phyloP scores from a whole-genome alignment of 1,139 yeast species.

The Diutina scorzettiae region DNA sequence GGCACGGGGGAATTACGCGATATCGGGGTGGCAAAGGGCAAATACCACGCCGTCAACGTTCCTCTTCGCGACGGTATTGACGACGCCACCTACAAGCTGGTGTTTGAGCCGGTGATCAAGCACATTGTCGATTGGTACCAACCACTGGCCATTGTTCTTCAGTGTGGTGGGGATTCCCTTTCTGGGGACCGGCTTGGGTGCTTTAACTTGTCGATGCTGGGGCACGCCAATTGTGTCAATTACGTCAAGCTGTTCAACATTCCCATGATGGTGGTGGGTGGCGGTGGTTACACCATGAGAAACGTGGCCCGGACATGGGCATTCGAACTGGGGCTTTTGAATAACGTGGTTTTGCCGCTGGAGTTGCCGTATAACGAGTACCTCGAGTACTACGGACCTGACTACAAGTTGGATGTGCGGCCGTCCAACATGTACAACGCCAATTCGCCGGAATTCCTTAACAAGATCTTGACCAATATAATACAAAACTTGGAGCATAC shows the following conservation, averaged over 20 bases:
- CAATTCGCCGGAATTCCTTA: constrained; percentile 84
- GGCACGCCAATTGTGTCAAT: constrained; percentile 92
- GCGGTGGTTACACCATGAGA: constrained; percentile 97
- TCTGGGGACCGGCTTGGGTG: constrained; percentile 89
- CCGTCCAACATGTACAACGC: constrained; percentile 97
- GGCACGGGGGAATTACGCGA: constrained; percentile 91
- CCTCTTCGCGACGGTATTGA: constrained; percentile 91
- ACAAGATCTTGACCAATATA: constrained; percentile 71
- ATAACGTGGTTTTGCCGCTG: constrained; percentile 63
- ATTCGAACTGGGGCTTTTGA: constrained; percentile 81
- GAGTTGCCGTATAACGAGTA: constrained; percentile 94
- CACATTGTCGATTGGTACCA: constrained; percentile 88
- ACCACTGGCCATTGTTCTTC: constrained; percentile 86
- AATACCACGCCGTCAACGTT: constrained; percentile 75
- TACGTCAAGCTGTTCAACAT: constrained; percentile 77
- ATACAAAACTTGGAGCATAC: constrained; percentile 74
- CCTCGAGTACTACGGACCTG: constrained; percentile 95
- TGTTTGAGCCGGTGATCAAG: constrained; percentile 75
- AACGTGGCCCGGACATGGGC: constrained; percentile 97
- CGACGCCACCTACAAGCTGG: constrained; percentile 73
- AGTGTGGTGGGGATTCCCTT: constrained; percentile 88
- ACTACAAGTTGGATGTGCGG: constrained; percentile 82
- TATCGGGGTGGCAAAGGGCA: constrained; percentile 82
- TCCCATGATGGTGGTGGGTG: constrained; percentile 89
- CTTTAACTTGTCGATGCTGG: constrained; percentile 82